phyloP scores from a whole-genome alignment of 2,329 filamentous ascomycete genomes.

The Aspergillus arachidicola region DNA sequence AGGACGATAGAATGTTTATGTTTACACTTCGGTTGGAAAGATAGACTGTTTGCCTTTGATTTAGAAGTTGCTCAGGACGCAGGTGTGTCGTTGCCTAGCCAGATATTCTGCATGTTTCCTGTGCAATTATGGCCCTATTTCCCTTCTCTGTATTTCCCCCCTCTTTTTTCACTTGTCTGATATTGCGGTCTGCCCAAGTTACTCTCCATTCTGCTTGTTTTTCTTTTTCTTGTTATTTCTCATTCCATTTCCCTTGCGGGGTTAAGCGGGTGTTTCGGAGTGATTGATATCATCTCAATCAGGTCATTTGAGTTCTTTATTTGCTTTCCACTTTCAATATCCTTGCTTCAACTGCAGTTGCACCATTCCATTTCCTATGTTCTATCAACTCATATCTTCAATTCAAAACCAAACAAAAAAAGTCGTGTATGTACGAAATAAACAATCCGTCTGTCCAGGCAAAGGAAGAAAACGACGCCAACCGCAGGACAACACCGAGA shows the following conservation, averaged over 20 bases:
- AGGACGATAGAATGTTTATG: slow-evolving; percentile 24
- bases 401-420: slow-evolving; percentile 11
- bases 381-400: slow-evolving; percentile 1
- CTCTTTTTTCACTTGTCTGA: neutral
- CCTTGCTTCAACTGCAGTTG: neutral
- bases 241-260: neutral
- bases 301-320: slow-evolving; percentile 16
- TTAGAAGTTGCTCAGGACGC: neutral
- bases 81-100: neutral
- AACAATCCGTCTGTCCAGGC: neutral
- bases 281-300: slow-evolving; percentile 15
- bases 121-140: slow-evolving; percentile 1
- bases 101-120: neutral
- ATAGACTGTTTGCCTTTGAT: slow-evolving; percentile 4
- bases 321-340: neutral
- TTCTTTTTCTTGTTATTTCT: neutral
- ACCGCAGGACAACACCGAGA: neutral
- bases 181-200: slow-evolving; percentile 29
- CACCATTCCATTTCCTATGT: slow-evolving; percentile 3
- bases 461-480: neutral
- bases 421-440: slow-evolving; percentile 18
- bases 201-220: slow-evolving; percentile 19
- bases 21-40: slow-evolving; percentile 3
- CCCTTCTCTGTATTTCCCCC: slow-evolving; percentile 2
- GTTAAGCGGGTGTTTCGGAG: slow-evolving; percentile 27